Base-by-base conservation (phyloP, 2,329 filamentous ascomycete genomes). In the Cladophialophora yegresii region DNA sequence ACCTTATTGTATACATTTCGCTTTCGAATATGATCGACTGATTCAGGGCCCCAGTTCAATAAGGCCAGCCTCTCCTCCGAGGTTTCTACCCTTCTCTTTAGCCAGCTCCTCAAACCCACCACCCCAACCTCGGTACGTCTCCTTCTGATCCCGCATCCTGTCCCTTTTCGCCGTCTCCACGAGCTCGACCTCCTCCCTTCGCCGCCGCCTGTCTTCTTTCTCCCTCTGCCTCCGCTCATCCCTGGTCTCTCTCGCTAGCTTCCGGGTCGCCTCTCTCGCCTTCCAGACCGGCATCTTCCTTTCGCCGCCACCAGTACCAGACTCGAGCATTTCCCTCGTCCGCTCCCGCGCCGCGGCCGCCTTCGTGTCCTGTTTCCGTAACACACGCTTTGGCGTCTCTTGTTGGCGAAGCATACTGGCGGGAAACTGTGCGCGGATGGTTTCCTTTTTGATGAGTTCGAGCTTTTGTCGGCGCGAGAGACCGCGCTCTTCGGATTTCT, bases 401-500 rank as follows among this genome's bases (percentile, higher is more conserved):
- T 36, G 26, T 22, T 53, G 45, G 13, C 58, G 55, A 28, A 67
- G 40, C 23, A 67, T 57, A 51, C 65, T 64, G 51, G 30, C 50
- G 5, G 66, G 66, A 36, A 67, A 67, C 45, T 65, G 62, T 6
- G 53, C 49, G 10, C 66, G 57, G 55, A 66, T 61, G 8, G 54
- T 49, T n/a, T 64, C 61, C 55, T 65, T 65, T 45, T 66, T 67
- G 23, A 49, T 23, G 4, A 66, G 26, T 53, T 69, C 67, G 10
- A 54, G 54, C 58, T 63, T 66, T 55, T 69, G 67, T 20, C 61
- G 56, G 40, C 63, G 61, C 0, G 67, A 69, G 26, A 69, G 59
- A 20, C 57, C 45, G 22, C 55, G 53, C 30, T 62, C 59, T 50
- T 62, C 61, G 16, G 43, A 40, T 26, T 26, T 20, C 33, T 64